phyloP scores from a whole-genome alignment of 352 stramenopile species.

The Phytophthora boehmeriae region DNA sequence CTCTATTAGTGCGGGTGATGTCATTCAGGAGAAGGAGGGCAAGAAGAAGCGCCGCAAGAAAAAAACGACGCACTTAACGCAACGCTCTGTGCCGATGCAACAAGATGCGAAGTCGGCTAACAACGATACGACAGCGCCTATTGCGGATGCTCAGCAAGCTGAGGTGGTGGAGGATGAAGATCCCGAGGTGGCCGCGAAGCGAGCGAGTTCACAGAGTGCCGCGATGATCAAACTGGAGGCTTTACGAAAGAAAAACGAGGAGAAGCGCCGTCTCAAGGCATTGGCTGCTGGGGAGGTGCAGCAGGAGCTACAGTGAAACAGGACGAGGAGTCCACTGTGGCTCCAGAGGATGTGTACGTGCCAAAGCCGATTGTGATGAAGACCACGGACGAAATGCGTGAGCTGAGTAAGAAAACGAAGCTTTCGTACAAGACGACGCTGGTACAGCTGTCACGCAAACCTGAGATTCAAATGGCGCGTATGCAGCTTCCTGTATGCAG shows the following conservation, averaged over 20 bases:
- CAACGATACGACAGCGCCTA: conserved; percentile 7
- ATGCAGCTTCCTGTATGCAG: conserved; percentile 97
- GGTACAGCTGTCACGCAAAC: conserved; percentile 77
- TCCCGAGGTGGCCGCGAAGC: conserved; percentile 21
- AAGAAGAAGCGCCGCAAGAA: conserved; percentile 45
- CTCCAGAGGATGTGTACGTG: conserved; percentile 57
- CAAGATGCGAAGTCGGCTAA: background rate
- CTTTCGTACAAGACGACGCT: conserved; percentile 74
- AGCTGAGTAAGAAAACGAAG: conserved; percentile 52
- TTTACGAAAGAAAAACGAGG: conserved; percentile 82
- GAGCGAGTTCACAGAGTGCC: conserved; percentile 60
- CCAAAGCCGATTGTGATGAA: conserved; percentile 75
- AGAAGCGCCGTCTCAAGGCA: conserved; percentile 57
- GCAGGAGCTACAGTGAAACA: conserved; percentile 3
- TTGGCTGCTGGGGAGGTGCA: conserved; percentile 18
- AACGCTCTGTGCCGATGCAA: conserved; percentile 36
- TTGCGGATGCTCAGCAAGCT: conserved; percentile 13
- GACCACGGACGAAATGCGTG: conserved; percentile 59
- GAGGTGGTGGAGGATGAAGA: conserved; percentile 12
- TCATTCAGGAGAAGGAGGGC: conserved; percentile 16
- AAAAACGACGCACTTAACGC: conserved; percentile 16
- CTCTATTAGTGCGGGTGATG: background rate
- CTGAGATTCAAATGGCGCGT: conserved; percentile 88
- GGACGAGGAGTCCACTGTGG: conserved; percentile 30
- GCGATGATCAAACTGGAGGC: conserved; percentile 72